Evolutionary conservation across 2,329 filamentous ascomycete species (phyloP), one percentile per base, ranked within the genome.

Genomic region (Verruconis gallopava): DNA sequence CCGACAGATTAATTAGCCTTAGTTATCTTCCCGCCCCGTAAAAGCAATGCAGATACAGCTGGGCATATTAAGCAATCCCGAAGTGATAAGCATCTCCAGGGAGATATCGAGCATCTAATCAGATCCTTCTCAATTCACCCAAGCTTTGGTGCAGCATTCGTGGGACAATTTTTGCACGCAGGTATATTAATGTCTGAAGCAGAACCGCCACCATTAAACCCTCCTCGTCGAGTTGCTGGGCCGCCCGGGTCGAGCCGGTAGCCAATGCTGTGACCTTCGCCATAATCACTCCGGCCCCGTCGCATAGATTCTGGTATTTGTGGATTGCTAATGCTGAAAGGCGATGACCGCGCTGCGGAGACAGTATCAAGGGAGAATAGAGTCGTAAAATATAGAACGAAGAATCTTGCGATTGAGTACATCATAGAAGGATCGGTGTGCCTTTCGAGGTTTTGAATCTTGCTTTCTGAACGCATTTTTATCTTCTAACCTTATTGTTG

Each of bases 321-420:
- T 21, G 38, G 25, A 21, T 19, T 25, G 3, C 54, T 51, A 9
- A 50, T 50, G 43, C 57, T 53, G 46, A 54, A 54, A 1, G 57
- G 54, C 2, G 57, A 60, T 34, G 45, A 46, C 30, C 52, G 53
- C 5, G 58, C 58, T 9, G 58, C 56, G 38, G 55, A 47, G 53
- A 54, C 59, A 38, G 56, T 51, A 43, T 61, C 58, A 42, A 59
- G 45, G 42, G 51, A 55, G 53, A 61, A 61, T 46, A 61, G 55
- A 1, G 58, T 61, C n/a, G 58, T 59, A 35, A 61, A 38, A 48
- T 61, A 61, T 38, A 61, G 57, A 21, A 55, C 55, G 45, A 59
- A 20, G 53, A 61, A 61, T 48, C 54, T 50, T 21, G 53, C 42
- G 44, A 58, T 37, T 6, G 54, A 28, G 3, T 22, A 12, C 19